Percentiles rank a stretch among this genome's conserved stretches.
phyloP scores from a whole-genome alignment of 1,284 basidiomycete species.

The Anthracocystis setariae region DNA sequence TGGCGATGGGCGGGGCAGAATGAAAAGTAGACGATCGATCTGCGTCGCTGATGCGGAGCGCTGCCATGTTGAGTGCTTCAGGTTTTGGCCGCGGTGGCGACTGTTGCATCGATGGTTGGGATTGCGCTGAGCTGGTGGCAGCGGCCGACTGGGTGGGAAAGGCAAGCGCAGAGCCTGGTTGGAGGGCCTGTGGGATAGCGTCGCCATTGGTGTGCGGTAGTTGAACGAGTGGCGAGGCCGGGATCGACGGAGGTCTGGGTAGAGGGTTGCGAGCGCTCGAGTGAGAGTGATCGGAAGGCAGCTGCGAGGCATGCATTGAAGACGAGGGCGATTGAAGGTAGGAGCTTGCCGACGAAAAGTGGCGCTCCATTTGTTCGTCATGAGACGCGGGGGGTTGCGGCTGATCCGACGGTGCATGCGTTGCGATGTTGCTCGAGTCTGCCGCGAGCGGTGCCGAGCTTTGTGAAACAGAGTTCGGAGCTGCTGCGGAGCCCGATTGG shows the following conservation, averaged over 20 bases:
- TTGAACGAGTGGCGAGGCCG: slow-evolving; percentile 12
- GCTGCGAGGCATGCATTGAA: slow-evolving; percentile 21
- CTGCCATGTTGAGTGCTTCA: slow-evolving; percentile 21
- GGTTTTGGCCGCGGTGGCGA: slow-evolving; percentile 6
- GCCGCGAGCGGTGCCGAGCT: background rate
- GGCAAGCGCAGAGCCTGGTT: slow-evolving; percentile 8
- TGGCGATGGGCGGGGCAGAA: slow-evolving; percentile 5
- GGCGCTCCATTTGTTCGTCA: slow-evolving; percentile 34
- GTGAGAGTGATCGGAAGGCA: slow-evolving; percentile 22
- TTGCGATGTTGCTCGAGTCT: slow-evolving; percentile 1
- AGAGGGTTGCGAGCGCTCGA: slow-evolving; percentile 34
- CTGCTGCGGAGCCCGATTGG: background rate
- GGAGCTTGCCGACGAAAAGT: slow-evolving; percentile 47
- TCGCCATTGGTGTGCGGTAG: slow-evolving; percentile 9
- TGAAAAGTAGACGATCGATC: slow-evolving; percentile 13
- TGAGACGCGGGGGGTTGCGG: slow-evolving; percentile 2
- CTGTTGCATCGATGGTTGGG: slow-evolving; percentile 2
- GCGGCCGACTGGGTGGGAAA: slow-evolving; percentile 8
- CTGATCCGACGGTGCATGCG: background rate
- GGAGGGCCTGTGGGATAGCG: slow-evolving; percentile 1
- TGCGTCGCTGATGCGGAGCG: slow-evolving; percentile 15
- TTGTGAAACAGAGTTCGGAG: background rate
- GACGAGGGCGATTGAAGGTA: slow-evolving; percentile 30
- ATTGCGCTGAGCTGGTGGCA: slow-evolving; percentile 5
- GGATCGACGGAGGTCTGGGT: slow-evolving; percentile 26